Base-by-base conservation (phyloP, 768 basidiomycete species). In the Tylopilus cervinicoccineus region DNA sequence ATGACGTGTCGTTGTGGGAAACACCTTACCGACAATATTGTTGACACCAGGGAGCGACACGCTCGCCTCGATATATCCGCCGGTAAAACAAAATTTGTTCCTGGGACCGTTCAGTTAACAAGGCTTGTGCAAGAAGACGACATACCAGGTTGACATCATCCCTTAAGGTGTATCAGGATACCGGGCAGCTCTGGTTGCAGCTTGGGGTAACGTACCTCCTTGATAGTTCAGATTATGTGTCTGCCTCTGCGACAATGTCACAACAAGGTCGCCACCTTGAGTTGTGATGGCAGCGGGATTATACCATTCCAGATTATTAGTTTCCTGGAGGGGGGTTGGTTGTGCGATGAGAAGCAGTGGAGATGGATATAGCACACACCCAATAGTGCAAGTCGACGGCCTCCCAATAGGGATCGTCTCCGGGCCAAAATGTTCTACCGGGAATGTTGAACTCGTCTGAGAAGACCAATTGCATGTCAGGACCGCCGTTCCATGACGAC, bases 41-140 rank as follows among this genome's bases (percentile, higher is more conserved):
- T 77, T 81, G 16, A 76, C 70, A 8, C 86, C 86, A 20, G 87
- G 87, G 12, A 89, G 72, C 16, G 76, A 72, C 9, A 87, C 81
- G 9, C 69, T 75, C 1, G 75, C 64, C 60, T 89, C 86, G 43
- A 91, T 75, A 47, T 84, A 79, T 22, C 91, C 90, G 22, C 86
- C 88, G 13, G 87, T 88, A 67, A 92, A 93, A 65, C 88, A 94
- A 52, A 95, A 86, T 67, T 93, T 91, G 67, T 93, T 93, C 87
- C 80, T 80, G 50, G 11, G n/a, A 17, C 7, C 22, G 40, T 14
- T 62, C 26, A 61, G 38, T 36, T 37, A 16, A 43, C 5, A 41
- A 43, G 37, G 14, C 43, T 38, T 16, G 28, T 29, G 13, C 32
- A 47, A 45, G 28, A 31, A 48, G 27, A 29, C 20, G 16, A 50